Evolutionary conservation across 768 basidiomycete genomes (phyloP), one percentile per base, ranked within the genome.

Genomic region (Mycena filopes): DNA sequence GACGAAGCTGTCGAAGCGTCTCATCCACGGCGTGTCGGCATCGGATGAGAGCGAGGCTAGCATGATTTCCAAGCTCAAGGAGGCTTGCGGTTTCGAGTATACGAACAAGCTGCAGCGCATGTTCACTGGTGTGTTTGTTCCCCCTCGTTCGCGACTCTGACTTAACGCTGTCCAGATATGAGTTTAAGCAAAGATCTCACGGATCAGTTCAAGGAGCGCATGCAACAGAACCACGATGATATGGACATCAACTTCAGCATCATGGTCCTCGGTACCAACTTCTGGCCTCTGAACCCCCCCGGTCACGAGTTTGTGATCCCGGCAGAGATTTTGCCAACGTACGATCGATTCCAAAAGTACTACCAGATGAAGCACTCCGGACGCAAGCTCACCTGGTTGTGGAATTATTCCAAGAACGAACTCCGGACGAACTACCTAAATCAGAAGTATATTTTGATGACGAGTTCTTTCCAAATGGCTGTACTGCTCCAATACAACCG

Each of bases 391-490:
- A 96, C 94, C 0, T 99, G 97, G 97, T 81, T 99, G 12, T 99
- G 98, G 98, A 97, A 98, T 73, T 94, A 96, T 76, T 95, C 91
- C 59, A 97, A 97, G 82, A 96, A 96, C 79, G 98, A 99, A 76
- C 86, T 99, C 8, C 88, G 92, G 60, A 96, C 96, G 68, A 96
- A 93, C 74, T 95, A 98, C 78, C 84, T 94, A 57, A 91, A 90
- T 73, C 95, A 96, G 78, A 98, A 96, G 78, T 98, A 98, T 81
- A 95, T 97, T 71, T 81, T 99, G 75, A 94, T 96, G 90, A 95
- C 94, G 33, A 96, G 93, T 71, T 88, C 95, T 11, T 98, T 92
- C 79, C 98, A 99, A 79, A 94, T 93, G 87, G 93, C 94, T 12
- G 90, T 99, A n/a, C 83, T 99, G 40, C 76, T 95, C 63, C 95